Evolutionary conservation across 306 rosid genomes (phyloP).

Genomic region (Hylodesmum podocarpum): DNA sequence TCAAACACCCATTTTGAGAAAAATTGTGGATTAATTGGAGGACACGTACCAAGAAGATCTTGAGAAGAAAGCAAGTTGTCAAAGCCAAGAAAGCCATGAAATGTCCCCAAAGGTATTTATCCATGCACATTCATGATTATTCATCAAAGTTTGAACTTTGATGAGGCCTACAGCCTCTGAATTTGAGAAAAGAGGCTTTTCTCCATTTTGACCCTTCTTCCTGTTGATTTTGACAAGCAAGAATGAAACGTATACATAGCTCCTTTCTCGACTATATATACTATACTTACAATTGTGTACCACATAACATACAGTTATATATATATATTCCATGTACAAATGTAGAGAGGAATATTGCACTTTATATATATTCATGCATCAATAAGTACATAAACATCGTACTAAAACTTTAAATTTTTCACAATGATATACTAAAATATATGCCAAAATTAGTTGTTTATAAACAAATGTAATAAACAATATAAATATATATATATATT

Average conservation of each 20-base stretch:
- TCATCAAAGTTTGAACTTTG: constrained; percentile 35
- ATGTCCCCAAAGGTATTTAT: constrained; percentile 35
- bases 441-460: neutral
- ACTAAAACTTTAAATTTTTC: neutral
- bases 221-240: constrained; percentile 21
- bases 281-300: neutral
- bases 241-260: neutral
- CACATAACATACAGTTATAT: neutral
- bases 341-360: neutral
- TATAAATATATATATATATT: neutral
- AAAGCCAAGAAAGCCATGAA: constrained; percentile 43
- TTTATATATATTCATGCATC: neutral
- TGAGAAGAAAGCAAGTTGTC: constrained; percentile 38
- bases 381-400: neutral
- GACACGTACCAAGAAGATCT: constrained; percentile 32
- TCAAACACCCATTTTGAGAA: neutral
- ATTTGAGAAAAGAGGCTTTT: constrained; percentile 33
- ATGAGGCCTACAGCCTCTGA: constrained; percentile 29
- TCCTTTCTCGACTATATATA: neutral
- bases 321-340: neutral
- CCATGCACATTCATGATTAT: constrained; percentile 41
- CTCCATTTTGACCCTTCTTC: constrained; percentile 26
- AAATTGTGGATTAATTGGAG: constrained; percentile 9
- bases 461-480: neutral
- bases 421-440: neutral